Conservation (phyloP, 192 early-diverging fungal species). For the Umbelopsis sp. region DNA sequence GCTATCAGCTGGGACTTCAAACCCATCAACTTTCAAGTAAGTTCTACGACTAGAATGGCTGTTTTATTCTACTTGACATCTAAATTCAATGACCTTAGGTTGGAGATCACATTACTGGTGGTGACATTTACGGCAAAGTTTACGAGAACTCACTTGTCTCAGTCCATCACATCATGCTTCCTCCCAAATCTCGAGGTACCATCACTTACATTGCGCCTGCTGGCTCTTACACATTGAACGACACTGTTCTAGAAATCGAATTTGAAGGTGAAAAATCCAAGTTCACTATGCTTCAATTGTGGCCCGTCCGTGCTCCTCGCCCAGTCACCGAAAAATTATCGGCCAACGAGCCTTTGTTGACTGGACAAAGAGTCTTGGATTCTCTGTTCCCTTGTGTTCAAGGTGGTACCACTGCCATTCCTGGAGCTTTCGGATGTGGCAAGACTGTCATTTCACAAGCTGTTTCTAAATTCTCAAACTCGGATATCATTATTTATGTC, state of each 20-base stretch:
- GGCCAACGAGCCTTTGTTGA: conserved; percentile 94
- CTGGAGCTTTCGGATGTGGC: conserved; percentile 99
- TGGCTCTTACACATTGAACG: conserved; percentile 90
- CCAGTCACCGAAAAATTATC: conserved; percentile 94
- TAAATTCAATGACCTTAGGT: conserved; percentile 48
- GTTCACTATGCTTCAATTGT: conserved; percentile 96
- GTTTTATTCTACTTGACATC: not conserved
- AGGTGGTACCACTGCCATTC: conserved; percentile 99
- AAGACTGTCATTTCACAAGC: conserved; percentile 99
- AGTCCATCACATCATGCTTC: conserved; percentile 91
- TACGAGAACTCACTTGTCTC: conserved; percentile 95
- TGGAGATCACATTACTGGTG: conserved; percentile 98
- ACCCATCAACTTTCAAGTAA: conserved; percentile 86
- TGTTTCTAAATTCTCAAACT: conserved; percentile 99
- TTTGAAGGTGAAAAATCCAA: conserved; percentile 93
- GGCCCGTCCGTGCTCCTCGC: conserved; percentile 97
- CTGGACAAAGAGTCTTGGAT: conserved; percentile 98
- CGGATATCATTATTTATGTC: conserved; percentile 99
- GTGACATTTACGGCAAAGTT: conserved; percentile 94
- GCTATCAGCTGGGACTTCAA: conserved; percentile 92
- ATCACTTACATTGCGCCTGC: conserved; percentile 94
- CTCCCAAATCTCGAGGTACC: conserved; percentile 92
- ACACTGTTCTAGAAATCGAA: conserved; percentile 93
- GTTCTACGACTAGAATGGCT: not conserved
- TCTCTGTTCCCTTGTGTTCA: conserved; percentile 99